phyloP scores from a whole-genome alignment of 2,329 filamentous ascomycete species.

The Orbilia blumenaviensis region DNA sequence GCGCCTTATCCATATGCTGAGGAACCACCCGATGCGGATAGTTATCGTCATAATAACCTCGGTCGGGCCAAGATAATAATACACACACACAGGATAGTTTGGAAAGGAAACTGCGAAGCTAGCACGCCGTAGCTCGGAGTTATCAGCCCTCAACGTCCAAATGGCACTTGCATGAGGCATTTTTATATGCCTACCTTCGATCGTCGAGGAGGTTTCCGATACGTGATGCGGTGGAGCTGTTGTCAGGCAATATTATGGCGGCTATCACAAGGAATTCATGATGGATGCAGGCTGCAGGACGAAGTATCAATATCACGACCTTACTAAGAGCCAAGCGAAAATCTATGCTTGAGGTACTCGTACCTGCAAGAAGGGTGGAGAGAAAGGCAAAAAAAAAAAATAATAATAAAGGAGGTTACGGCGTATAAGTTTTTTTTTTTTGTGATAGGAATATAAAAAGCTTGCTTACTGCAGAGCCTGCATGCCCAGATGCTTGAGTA shows the following conservation, averaged over 20 bases:
- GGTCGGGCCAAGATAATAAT: background rate
- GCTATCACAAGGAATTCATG: slow-evolving; percentile 11
- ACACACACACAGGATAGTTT: too few relatives aligned
- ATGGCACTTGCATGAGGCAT: slow-evolving; percentile 12
- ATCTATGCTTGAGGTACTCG: background rate
- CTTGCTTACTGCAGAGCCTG: slow-evolving; percentile 23
- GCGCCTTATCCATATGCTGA: slow-evolving; percentile 10
- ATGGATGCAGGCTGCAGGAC: slow-evolving; percentile 8
- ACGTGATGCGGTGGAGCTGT: slow-evolving; percentile 11
- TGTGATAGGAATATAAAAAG: slow-evolving; percentile 30
- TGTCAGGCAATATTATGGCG: slow-evolving; percentile 18
- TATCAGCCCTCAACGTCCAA: background rate
- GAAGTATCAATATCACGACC: background rate
- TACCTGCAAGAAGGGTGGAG: slow-evolving; percentile 12
- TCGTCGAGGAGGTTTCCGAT: slow-evolving; percentile 1
- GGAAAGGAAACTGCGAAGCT: background rate
- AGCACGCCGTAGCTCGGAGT: background rate
- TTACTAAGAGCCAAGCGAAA: background rate
- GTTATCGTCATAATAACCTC: slow-evolving; percentile 11
- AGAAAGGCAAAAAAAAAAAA: too few relatives aligned
- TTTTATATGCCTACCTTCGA: slow-evolving; percentile 6
- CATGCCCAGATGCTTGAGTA: slow-evolving; percentile 29
- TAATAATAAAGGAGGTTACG: background rate
- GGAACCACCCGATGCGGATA: background rate
- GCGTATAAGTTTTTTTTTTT: slow-evolving; percentile 7